Base-by-base conservation (phyloP, 83 land plant species). In the Picea engelmannii region DNA sequence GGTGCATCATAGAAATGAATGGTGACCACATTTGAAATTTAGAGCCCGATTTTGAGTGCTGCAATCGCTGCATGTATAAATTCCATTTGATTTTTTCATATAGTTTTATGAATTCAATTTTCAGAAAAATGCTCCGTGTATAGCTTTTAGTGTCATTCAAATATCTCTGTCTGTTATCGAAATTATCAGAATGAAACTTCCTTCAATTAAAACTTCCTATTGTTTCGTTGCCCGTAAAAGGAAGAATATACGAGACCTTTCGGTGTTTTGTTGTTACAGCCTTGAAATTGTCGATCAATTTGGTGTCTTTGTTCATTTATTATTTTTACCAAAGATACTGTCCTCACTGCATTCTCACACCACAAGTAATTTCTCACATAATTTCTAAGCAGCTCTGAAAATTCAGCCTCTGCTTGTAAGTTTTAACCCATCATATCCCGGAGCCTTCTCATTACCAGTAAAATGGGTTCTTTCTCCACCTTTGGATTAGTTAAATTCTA, bases 31-130 rank as follows among this genome's bases (percentile, higher is more conserved):
- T 11, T 2, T 52, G 58, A 52, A 52, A 52, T 52, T 11, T 52
- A 67, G 40, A 25, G 31, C 70, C 17, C 15, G 70, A 67, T 67
- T 31, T 67, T 12, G 35, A 67, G 35, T 67, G 42, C 6, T 67
- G 70, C 17, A 5, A 31, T 4, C 31, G 16, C 40, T 13, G 35
- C 27, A 67, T 67, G 15, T 27, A 67, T 31, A 17, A 35, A 35
- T 64, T 64, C 27, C 66, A 64, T 64, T 64, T 64, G 66, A n/a
- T 64, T 24, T 64, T 64, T n/a, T 64, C 66, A 20, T 23, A 64
- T 64, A n/a, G 27, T 64, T 64, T n/a, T 52, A 21, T 23, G 70
- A 67, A 25, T 31, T 1, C 40, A 67, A 11, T 67, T 67, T 67
- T 67, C n/a, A n/a, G n/a, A n/a, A n/a, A n/a, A 5, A 25, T 67